Evolutionary conservation across 495 filamentous ascomycete genomes (phyloP).

Genomic region (Parachaetomium inaequale): DNA sequence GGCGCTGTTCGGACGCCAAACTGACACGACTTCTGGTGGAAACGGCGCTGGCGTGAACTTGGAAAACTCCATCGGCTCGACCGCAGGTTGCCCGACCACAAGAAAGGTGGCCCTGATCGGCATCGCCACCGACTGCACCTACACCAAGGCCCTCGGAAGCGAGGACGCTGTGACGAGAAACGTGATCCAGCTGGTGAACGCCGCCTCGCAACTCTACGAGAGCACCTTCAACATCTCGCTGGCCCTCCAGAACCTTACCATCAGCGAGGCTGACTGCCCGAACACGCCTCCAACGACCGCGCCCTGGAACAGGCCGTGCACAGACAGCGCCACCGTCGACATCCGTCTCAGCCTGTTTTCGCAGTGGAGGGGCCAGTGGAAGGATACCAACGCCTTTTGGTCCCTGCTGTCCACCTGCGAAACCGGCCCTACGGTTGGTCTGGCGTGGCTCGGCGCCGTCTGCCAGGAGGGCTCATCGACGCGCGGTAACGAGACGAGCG

Average conservation of each 20-base stretch:
- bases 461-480: constrained; percentile 60
- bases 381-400: constrained; percentile 88
- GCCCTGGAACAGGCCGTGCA: constrained; percentile 80
- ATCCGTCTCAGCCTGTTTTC: constrained; percentile 85
- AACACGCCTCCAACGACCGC: constrained; percentile 57
- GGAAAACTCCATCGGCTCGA: constrained; percentile 72
- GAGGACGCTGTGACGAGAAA: constrained; percentile 60
- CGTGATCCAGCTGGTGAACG: constrained; percentile 79
- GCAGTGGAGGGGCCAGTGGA: constrained; percentile 68
- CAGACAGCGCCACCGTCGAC: constrained; percentile 58
- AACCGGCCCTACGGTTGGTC: constrained; percentile 81
- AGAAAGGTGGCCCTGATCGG: constrained; percentile 88
- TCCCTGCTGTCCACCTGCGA: constrained; percentile 83
- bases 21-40: constrained; percentile 57
- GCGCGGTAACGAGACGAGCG: constrained; percentile 59
- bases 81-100: constrained; percentile 77
- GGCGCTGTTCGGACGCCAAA: constrained; percentile 44
- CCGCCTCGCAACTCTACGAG: constrained; percentile 83
- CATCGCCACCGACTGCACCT: constrained; percentile 88
- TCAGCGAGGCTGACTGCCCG: constrained; percentile 67
- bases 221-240: constrained; percentile 89
- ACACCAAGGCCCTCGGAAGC: constrained; percentile 64
- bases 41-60: constrained; percentile 85
- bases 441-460: constrained; percentile 89
- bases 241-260: constrained; percentile 78